Evolutionary conservation across 139 green algal species (phyloP).

Genomic region (Picochlorum sp.): DNA sequence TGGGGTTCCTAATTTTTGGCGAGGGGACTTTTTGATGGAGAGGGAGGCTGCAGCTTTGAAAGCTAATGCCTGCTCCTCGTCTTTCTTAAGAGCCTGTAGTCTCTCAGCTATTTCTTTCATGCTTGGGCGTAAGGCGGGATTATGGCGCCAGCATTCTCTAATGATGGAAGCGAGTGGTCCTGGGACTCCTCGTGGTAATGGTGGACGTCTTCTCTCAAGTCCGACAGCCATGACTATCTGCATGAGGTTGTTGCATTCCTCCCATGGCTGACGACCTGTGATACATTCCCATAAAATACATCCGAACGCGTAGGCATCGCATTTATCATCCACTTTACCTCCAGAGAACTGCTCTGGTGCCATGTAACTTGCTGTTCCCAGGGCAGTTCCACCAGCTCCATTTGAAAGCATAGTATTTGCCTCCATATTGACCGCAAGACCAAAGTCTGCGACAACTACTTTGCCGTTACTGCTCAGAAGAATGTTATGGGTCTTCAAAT

Average conservation of each 20-base stretch:
- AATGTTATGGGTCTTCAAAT: conserved; percentile 25
- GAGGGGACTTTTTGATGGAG: neutral
- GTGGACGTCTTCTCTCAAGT: conserved; percentile 12
- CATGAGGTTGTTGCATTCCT: conserved; percentile 26
- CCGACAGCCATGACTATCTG: conserved; percentile 32
- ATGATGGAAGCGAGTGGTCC: conserved; percentile 15
- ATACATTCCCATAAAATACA: conserved; percentile 18
- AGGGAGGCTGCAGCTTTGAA: neutral
- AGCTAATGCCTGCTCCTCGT: neutral
- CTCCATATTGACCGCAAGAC: conserved; percentile 14
- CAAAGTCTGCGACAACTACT: conserved; percentile 25
- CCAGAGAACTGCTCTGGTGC: conserved; percentile 17
- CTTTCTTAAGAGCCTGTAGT: conserved; percentile 4
- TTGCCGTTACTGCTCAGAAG: conserved; percentile 1
- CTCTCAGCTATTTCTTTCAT: conserved; percentile 15
- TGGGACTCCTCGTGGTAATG: conserved; percentile 13
- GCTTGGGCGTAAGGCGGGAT: conserved; percentile 10
- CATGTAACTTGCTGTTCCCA: conserved; percentile 25
- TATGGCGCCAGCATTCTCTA: conserved; percentile 28
- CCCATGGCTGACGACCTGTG: conserved; percentile 19
- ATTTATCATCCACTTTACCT: neutral
- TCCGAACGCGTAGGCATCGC: conserved; percentile 19
- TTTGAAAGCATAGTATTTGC: conserved; percentile 9
- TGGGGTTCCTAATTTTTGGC: too few relatives aligned
- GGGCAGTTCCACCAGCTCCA: conserved; percentile 3